Evolutionary conservation across 2,329 filamentous ascomycete species (phyloP).

Genomic region (Colletotrichum euphorbiae): DNA sequence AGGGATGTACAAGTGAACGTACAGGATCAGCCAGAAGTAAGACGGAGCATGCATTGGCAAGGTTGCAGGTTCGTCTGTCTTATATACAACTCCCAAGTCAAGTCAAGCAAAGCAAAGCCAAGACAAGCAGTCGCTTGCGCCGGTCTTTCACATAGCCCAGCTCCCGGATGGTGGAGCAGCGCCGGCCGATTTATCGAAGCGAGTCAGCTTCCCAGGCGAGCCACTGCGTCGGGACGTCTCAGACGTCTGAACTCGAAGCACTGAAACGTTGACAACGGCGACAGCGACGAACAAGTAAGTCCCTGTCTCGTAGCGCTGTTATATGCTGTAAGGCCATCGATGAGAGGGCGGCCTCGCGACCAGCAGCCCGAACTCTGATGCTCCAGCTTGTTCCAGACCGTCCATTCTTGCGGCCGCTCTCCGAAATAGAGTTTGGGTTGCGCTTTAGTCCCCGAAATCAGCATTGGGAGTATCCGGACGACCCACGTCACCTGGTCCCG

Average conservation of each 20-base stretch:
- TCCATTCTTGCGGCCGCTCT: background rate
- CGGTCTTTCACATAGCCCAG: too few relatives aligned
- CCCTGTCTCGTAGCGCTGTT: slow-evolving; percentile 4
- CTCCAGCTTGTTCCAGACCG: slow-evolving; percentile 13
- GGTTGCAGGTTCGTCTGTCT: slow-evolving; percentile 6
- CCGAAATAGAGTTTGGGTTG: background rate
- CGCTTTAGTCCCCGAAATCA: background rate
- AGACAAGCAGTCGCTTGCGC: background rate
- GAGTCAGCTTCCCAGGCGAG: slow-evolving; percentile 9
- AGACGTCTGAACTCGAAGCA: slow-evolving; percentile 18
- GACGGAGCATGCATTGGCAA: background rate
- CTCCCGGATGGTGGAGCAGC: too few relatives aligned
- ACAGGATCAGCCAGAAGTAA: background rate
- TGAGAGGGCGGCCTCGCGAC: slow-evolving; percentile 4
- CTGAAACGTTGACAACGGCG: slow-evolving; percentile 22
- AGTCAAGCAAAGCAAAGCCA: background rate
- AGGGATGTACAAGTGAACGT: background rate
- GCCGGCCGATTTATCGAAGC: background rate
- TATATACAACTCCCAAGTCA: background rate
- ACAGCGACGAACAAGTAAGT: background rate
- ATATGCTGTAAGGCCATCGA: background rate
- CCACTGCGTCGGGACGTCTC: slow-evolving; percentile 20
- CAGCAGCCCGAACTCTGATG: background rate
- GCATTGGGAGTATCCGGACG: background rate
- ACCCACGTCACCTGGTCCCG: background rate